phyloP scores from a whole-genome alignment of 2,329 filamentous ascomycete species.

The Verticillium nonalfalfae region DNA sequence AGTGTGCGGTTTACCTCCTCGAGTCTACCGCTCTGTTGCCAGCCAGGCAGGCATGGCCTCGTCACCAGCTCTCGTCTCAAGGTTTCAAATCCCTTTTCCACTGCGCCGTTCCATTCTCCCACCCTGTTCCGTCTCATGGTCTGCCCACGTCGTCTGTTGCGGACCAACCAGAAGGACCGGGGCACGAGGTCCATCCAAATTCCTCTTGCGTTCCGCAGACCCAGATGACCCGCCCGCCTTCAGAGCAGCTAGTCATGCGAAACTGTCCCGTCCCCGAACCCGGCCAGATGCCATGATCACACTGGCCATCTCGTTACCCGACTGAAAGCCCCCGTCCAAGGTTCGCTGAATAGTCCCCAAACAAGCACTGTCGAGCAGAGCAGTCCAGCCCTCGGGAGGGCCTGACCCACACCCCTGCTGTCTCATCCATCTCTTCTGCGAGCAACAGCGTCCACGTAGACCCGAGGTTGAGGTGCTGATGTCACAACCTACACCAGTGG shows the following conservation, averaged over 20 bases:
- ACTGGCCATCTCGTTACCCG: neutral
- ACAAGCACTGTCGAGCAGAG: neutral
- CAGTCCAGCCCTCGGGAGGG: neutral
- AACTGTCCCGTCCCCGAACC: neutral
- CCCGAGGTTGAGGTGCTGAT: neutral
- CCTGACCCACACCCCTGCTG: neutral
- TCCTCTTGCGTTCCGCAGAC: neutral
- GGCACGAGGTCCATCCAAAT: neutral
- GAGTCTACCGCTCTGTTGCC: neutral
- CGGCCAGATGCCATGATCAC: neutral
- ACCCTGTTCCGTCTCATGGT: neutral
- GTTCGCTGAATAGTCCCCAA: neutral
- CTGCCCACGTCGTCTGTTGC: neutral
- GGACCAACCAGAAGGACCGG: neutral
- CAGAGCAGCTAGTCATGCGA: neutral
- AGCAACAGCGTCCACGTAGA: neutral
- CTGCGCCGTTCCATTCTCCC: neutral
- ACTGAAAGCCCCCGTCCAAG: neutral
- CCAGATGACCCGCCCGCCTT: neutral
- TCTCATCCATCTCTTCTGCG: neutral
- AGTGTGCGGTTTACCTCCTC: neutral
- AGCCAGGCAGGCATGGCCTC: conserved; percentile 8
- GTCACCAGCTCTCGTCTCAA: neutral
- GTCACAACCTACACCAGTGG: neutral
- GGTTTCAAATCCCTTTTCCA: neutral